Conservation (phyloP, 805 yeast species). For the Candida maris region DNA sequence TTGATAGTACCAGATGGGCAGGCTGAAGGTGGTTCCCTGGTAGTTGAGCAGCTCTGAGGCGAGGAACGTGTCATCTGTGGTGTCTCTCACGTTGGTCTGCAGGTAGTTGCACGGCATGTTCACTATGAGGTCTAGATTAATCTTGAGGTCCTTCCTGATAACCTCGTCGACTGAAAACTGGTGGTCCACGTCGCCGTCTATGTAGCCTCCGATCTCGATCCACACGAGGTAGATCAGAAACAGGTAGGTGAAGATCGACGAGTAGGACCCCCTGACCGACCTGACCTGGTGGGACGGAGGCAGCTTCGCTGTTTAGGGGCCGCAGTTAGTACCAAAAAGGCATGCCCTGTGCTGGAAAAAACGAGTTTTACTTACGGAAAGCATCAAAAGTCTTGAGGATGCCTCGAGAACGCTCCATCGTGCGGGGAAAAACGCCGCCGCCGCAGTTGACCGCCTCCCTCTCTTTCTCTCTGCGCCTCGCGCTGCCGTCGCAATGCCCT, state of each 20-base stretch:
- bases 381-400: slow-evolving; percentile 60
- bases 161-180: slow-evolving; percentile 71
- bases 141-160: slow-evolving; percentile 52
- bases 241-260: slow-evolving; percentile 62
- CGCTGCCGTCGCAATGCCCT: too few relatives aligned
- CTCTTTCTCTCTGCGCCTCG: too few relatives aligned
- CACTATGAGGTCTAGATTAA: slow-evolving; percentile 78
- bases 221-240: slow-evolving; percentile 67
- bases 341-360: too few relatives aligned
- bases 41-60: slow-evolving; percentile 74
- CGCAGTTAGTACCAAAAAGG: too few relatives aligned
- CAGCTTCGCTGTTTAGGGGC: slow-evolving; percentile 63
- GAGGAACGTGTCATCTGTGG: slow-evolving; percentile 69
- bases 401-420: slow-evolving; percentile 24
- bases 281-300: slow-evolving; percentile 67
- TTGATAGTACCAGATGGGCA: slow-evolving; percentile 49
- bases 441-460: too few relatives aligned
- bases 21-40: slow-evolving; percentile 57
- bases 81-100: slow-evolving; percentile 73
- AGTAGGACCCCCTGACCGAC: slow-evolving; percentile 72
- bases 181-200: slow-evolving; percentile 78
- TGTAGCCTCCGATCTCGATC: slow-evolving; percentile 78
- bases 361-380: slow-evolving; percentile 58
- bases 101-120: slow-evolving; percentile 79
- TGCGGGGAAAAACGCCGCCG: too few relatives aligned